Base-by-base conservation (phyloP, 352 stramenopile species). In the Thraustotheca clavata region DNA sequence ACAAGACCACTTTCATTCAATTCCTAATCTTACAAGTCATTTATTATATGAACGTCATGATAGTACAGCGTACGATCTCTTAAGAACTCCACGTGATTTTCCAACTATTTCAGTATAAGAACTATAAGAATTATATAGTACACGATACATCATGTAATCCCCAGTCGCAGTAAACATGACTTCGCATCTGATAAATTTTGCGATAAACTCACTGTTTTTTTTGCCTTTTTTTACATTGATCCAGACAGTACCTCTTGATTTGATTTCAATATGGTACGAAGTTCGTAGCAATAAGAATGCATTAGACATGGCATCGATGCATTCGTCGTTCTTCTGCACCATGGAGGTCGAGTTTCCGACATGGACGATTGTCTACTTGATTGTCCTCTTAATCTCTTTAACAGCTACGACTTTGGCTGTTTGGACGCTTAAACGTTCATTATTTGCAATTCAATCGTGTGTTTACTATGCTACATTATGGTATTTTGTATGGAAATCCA, bases 401-500 rank as follows among this genome's bases (percentile, higher is more conserved):
- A 14, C 43, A 6, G 43, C 43, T 14, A 50, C 43, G 43, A 33
- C 43, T 6, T 29, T 50, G 27, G 43, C 43, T 14, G 43, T 50
- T 22, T 50, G 43, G 43, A 33, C 43, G 7, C 43, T 50, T 6
- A 50, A 50, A 29, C 43, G 43, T 22, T 50, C 43, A 6, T 29
- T 50, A 12, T 50, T 22, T 50, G 43, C 43, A 22, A 50, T 50
- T 14, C 43, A 50, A 39, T 61, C 52, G 52, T 46, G 31, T 26
- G 52, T 61, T n/a, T 61, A 35, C 52, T 61, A 47, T 11, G 52
- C 52, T 20, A 61, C 35, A 26, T 27, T 61, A 4, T 46, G 14
- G 26, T 61, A 43, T 27, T 61, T 61, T 35, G 33, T 48, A 39
- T 61, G 52, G 52, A 48, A 61, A 33, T 27, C 33, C n/a, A n/a